phyloP scores from a whole-genome alignment of 1,284 basidiomycete species.

The Puccinia sorghi region DNA sequence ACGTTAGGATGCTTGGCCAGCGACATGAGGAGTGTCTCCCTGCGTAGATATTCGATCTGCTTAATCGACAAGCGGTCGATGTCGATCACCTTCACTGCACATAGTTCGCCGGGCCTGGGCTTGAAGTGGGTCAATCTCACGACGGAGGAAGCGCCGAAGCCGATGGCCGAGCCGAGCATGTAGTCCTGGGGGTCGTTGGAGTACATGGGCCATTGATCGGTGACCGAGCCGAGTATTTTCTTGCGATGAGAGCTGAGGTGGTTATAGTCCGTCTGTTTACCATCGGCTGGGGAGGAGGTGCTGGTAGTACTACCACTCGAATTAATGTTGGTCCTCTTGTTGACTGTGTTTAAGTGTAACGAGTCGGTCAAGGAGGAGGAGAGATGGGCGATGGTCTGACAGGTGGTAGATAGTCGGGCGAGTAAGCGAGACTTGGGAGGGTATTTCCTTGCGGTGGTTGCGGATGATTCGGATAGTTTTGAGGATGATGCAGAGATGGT shows the following conservation, averaged over 20 bases:
- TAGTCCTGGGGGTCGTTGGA: slow-evolving; percentile 63
- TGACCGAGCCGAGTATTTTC: slow-evolving; percentile 66
- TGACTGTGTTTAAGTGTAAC: not conserved
- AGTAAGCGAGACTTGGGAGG: not conserved
- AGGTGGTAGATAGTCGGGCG: slow-evolving; percentile 1
- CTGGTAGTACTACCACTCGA: not conserved
- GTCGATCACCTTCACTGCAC: slow-evolving; percentile 83
- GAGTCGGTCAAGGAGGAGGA: slow-evolving; percentile 23
- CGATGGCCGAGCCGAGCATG: slow-evolving; percentile 55
- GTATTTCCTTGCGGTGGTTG: not conserved
- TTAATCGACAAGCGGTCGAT: slow-evolving; percentile 67
- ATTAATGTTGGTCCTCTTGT: not conserved
- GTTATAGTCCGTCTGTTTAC: slow-evolving; percentile 6
- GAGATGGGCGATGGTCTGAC: slow-evolving; percentile 5
- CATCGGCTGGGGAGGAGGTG: not conserved
- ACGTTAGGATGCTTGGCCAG: slow-evolving; percentile 91
- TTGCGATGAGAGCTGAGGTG: slow-evolving; percentile 20
- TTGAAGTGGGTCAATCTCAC: slow-evolving; percentile 75
- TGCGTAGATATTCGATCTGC: slow-evolving; percentile 62
- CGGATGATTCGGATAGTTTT: not conserved
- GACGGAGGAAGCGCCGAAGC: slow-evolving; percentile 81
- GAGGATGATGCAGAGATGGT: not conserved
- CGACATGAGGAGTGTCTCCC: slow-evolving; percentile 88
- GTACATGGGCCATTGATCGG: slow-evolving; percentile 80
- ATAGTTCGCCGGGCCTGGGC: slow-evolving; percentile 62